Evolutionary conservation across 2,329 filamentous ascomycete species (phyloP).

Genomic region (Penicillium palitans): DNA sequence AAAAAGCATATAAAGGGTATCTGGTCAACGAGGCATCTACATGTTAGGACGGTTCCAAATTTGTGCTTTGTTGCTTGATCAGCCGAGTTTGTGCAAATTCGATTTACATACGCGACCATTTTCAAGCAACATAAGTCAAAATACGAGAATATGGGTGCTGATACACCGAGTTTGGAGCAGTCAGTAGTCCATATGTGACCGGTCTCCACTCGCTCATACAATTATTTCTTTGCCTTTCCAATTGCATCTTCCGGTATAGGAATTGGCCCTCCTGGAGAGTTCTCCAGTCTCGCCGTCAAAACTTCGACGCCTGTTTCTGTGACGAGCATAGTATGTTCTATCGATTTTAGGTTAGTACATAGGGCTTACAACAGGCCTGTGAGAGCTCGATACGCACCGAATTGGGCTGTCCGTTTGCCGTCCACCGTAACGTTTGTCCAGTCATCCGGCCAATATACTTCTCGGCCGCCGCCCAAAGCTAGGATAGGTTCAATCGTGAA

Average conservation of each 20-base stretch:
- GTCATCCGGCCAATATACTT: conserved; percentile 93
- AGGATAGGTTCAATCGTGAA: conserved; percentile 98
- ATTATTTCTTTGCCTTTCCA: not conserved
- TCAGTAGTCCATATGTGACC: not conserved
- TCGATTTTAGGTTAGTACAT: conserved; percentile 12
- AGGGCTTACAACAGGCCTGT: not conserved
- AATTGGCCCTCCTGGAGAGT: conserved; percentile 70
- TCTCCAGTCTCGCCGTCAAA: conserved; percentile 65
- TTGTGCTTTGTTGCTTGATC: too few relatives aligned
- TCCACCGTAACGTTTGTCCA: conserved; percentile 92
- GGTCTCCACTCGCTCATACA: not conserved
- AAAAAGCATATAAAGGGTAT: too few relatives aligned
- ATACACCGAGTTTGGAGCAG: not conserved
- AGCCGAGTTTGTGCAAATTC: too few relatives aligned
- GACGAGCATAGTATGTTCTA: conserved; percentile 75
- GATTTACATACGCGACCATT: too few relatives aligned
- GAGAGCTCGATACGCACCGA: conserved; percentile 46
- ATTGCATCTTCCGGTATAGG: conserved; percentile 48
- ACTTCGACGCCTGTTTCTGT: conserved; percentile 76
- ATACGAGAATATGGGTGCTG: too few relatives aligned
- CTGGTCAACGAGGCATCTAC: too few relatives aligned
- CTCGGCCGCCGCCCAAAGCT: conserved; percentile 75
- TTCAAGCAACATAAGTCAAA: too few relatives aligned
- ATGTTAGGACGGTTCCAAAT: too few relatives aligned
- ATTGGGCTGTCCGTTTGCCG: conserved; percentile 85